Evolutionary conservation across 2,329 filamentous ascomycete genomes (phyloP).

Genomic region (Eutypella sp.): DNA sequence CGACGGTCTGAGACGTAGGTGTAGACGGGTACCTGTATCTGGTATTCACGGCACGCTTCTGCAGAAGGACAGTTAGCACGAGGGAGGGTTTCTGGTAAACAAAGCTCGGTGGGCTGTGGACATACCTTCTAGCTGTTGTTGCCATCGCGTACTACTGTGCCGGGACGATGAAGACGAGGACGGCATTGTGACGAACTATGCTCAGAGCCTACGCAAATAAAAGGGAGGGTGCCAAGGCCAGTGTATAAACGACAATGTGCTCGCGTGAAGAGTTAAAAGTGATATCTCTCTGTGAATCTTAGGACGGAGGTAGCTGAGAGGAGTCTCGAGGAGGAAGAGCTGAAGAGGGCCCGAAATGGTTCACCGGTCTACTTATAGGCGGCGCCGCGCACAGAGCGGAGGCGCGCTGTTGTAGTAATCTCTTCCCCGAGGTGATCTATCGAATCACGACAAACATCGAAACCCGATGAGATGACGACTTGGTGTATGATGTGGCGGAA

Average conservation of each 20-base stretch:
- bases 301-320: not conserved
- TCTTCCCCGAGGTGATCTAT: not conserved
- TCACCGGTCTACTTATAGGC: not conserved
- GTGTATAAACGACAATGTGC: too few species aligned
- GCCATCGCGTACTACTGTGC: slow-evolving; percentile 38
- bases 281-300: not conserved
- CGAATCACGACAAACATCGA: not conserved
- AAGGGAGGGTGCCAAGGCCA: slow-evolving; percentile 6
- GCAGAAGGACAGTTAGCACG: slow-evolving; percentile 5
- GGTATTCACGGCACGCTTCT: slow-evolving; percentile 55
- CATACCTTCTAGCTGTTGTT: slow-evolving; percentile 53
- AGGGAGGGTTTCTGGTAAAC: not conserved
- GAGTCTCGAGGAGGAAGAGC: not conserved
- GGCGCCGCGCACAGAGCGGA: too few species aligned
- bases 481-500: slow-evolving; percentile 24
- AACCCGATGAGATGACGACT: slow-evolving; percentile 6
- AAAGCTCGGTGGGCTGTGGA: not conserved
- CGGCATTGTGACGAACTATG: slow-evolving; percentile 17
- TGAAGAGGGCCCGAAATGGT: not conserved
- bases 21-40: slow-evolving; percentile 54
- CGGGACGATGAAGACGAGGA: slow-evolving; percentile 15
- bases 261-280: too few species aligned
- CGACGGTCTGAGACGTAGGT: slow-evolving; percentile 70
- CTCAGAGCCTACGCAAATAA: not conserved
- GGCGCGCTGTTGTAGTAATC: not conserved